These are phyloP conservation scores for Rhodocollybia butyracea DNA, from an alignment of 768 basidiomycete species.

Conservation along the genomic window DNA sequence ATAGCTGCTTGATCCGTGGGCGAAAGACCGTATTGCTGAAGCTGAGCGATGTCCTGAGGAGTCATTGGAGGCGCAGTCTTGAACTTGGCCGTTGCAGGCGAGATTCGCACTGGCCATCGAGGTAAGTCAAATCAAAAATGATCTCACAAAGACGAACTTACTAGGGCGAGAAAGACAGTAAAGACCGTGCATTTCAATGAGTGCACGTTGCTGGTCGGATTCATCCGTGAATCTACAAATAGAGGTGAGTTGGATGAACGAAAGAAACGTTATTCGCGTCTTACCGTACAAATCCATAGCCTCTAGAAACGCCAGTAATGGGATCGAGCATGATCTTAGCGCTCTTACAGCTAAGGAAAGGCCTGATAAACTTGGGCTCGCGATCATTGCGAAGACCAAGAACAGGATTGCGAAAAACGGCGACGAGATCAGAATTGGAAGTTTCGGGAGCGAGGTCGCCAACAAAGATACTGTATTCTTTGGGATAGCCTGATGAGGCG, in stretches of 20 bases:
- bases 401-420: slow-evolving; percentile 87
- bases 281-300: slow-evolving; percentile 90
- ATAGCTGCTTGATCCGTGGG: slow-evolving; percentile 36
- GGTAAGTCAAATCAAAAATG: slow-evolving; percentile 28
- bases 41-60: slow-evolving; percentile 43
- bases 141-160: slow-evolving; percentile 35
- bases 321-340: slow-evolving; percentile 96
- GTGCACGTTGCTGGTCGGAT: slow-evolving; percentile 82
- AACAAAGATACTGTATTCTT: slow-evolving; percentile 93
- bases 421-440: slow-evolving; percentile 93
- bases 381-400: slow-evolving; percentile 82
- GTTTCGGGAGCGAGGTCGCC: slow-evolving; percentile 92
- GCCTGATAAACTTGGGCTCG: slow-evolving; percentile 84
- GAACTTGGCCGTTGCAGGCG: slow-evolving; percentile 85
- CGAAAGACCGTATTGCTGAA: slow-evolving; percentile 25
- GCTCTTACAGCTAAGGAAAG: slow-evolving; percentile 90
- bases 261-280: slow-evolving; percentile 16
- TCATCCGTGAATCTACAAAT: slow-evolving; percentile 76
- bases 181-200: slow-evolving; percentile 89
- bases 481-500: slow-evolving; percentile 55
- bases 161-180: slow-evolving; percentile 89
- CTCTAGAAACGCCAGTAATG: slow-evolving; percentile 81
- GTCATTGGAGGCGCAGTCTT: slow-evolving; percentile 51
- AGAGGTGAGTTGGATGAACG: not conserved
- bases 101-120: slow-evolving; percentile 71